Evolutionary conservation across 805 yeast genomes (phyloP), one percentile per base, ranked within the genome.

Genomic region (Lipomyces spencermartinsiae): DNA sequence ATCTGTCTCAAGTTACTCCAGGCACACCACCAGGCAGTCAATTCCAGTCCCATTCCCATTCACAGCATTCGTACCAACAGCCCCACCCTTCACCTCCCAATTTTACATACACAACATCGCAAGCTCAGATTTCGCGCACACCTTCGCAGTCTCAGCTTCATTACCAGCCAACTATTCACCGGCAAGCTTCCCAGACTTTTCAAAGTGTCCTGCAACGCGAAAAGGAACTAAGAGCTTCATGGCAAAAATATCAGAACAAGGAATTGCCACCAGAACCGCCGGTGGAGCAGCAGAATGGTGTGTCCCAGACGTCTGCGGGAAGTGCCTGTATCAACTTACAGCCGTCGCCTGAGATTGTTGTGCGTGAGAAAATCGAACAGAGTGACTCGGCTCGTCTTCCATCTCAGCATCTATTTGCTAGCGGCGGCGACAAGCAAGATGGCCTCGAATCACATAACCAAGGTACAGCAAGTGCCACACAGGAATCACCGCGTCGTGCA

Each of bases 31-130:
- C 66, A 74, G 76, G 49, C 75, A 68, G 69, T 78, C 81, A 69
- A 76, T 75, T 68, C 75, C 80, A 65, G 80, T 82, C 72, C 76
- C 76, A 61, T 80, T 77, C 58, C 73, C 77, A 58, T 76, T 78
- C 34, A 69, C 66, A 64, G 71, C 73, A 58, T 72, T 68, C 19
- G 9, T 61, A 49, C n/a, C 55, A 31, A 19, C 66, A 51, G 5
- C 58, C n/a, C 10, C 66, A 43, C 9, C 43, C 56, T 19, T 46
- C 59, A 4, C 46, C 62, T 31, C 34, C 59, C 8, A 31, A 43
- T 4, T 16, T 43, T 8, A 19, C 57, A 4, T 56, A 58, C 5
- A 25, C 39, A 33, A 46, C 69, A 35, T 37, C 70, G 10, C 49
- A 46, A 31, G n/a, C 57, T 5, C 49, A 43, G 49, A 43, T 59